phyloP scores from a whole-genome alignment of 2,329 filamentous ascomycete species.

The Xylariaceae sp. region DNA sequence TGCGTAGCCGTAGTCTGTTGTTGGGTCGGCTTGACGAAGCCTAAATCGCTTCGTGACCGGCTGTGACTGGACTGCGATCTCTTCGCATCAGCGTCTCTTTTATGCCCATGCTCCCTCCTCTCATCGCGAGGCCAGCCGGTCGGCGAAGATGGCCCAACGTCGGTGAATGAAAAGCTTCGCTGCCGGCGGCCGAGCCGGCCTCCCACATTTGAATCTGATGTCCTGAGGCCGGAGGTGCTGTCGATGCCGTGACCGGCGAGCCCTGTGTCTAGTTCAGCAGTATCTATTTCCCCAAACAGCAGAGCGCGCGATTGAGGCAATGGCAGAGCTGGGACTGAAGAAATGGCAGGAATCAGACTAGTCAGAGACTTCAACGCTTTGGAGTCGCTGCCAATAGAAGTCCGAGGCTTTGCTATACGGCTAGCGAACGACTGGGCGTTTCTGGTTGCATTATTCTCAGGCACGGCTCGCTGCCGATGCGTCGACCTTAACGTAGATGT shows the following conservation, averaged over 20 bases:
- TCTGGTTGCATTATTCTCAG: conserved; percentile 47
- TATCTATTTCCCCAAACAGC: conserved; percentile 69
- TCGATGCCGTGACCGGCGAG: conserved; percentile 58
- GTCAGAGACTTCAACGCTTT: conserved; percentile 41
- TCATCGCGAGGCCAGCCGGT: conserved; percentile 41
- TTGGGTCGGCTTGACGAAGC: conserved; percentile 32
- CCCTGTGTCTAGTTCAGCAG: conserved; percentile 49
- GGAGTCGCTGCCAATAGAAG: conserved; percentile 29
- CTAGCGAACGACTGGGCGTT: conserved; percentile 56
- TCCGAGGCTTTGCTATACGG: conserved; percentile 50
- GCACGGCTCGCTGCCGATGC: conserved; percentile 42
- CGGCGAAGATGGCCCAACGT: conserved; percentile 57
- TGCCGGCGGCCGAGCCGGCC: conserved; percentile 43
- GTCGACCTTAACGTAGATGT: conserved; percentile 30
- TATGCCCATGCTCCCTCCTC: conserved; percentile 18
- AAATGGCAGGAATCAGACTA: conserved; percentile 33
- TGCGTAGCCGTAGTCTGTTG: conserved; percentile 30
- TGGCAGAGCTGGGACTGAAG: conserved; percentile 24
- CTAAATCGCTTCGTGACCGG: conserved; percentile 57
- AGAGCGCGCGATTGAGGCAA: conserved; percentile 42
- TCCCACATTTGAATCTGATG: conserved; percentile 65
- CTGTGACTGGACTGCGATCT: conserved; percentile 36
- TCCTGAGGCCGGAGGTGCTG: conserved; percentile 49
- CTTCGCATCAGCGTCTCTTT: conserved; percentile 17
- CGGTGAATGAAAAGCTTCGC: conserved; percentile 51